phyloP scores from a whole-genome alignment of 2,329 filamentous ascomycete genomes.

The Onygenales sp. region DNA sequence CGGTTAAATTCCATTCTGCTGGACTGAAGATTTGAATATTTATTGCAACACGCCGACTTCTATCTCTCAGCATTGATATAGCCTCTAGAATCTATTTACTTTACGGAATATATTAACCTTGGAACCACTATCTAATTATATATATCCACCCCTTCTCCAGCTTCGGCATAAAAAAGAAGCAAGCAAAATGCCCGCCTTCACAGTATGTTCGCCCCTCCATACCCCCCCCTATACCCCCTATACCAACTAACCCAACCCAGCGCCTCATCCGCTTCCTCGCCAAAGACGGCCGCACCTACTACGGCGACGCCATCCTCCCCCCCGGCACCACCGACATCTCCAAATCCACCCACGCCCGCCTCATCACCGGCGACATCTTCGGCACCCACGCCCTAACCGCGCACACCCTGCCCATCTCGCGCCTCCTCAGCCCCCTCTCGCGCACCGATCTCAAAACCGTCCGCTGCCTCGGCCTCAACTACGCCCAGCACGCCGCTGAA shows the following conservation, averaged over 20 bases:
- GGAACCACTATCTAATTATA: too few species aligned
- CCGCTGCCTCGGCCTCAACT: slow-evolving; percentile 62
- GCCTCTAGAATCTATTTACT: too few species aligned
- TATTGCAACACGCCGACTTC: too few species aligned
- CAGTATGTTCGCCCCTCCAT: background rate
- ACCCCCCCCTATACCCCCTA: background rate
- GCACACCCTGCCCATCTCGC: slow-evolving; percentile 42
- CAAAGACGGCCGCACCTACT: slow-evolving; percentile 59
- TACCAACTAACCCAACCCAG: slow-evolving; percentile 28
- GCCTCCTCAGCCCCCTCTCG: slow-evolving; percentile 55
- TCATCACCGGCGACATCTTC: slow-evolving; percentile 59
- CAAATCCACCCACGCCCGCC: slow-evolving; percentile 49
- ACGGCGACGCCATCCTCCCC: slow-evolving; percentile 65
- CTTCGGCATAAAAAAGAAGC: background rate
- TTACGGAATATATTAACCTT: too few species aligned
- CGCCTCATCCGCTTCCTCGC: slow-evolving; percentile 66
- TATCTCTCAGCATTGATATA: too few species aligned
- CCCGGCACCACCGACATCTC: slow-evolving; percentile 50
- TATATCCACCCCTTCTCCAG: background rate
- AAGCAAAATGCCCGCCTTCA: background rate
- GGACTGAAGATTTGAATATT: too few species aligned
- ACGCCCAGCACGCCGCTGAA: slow-evolving; percentile 62
- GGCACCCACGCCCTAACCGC: slow-evolving; percentile 55
- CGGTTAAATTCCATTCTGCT: too few species aligned
- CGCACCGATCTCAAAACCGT: slow-evolving; percentile 56